These are phyloP conservation scores for Euphrasia confusa DNA, from an alignment of 257 asterid species.

Conservation along the genomic window DNA sequence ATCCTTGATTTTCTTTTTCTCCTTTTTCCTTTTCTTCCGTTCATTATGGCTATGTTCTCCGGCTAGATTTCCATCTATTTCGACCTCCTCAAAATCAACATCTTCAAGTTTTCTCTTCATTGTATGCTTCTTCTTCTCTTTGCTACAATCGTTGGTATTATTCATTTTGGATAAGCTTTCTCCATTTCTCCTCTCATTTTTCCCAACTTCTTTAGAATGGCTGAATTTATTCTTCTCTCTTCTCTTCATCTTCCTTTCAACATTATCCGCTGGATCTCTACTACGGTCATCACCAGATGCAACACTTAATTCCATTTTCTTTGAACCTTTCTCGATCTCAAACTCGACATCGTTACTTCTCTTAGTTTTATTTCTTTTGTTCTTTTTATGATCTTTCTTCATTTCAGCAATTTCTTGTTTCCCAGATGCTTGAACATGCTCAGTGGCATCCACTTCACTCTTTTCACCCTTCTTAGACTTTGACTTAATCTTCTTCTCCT, in stretches of 20 bases:
- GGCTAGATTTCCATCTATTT: conserved; percentile 17
- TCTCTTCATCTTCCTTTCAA: conserved; percentile 26
- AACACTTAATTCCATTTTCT: conserved; percentile 11
- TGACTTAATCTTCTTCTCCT: not conserved
- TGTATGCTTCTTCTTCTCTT: conserved; percentile 25
- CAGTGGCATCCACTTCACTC: conserved; percentile 2
- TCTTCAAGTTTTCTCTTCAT: conserved; percentile 14
- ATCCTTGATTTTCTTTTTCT: conserved; percentile 15
- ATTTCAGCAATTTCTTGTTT: conserved; percentile 6
- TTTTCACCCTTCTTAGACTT: not conserved
- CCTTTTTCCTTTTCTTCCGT: conserved; percentile 30
- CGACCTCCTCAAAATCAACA: conserved; percentile 9
- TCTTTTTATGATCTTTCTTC: conserved; percentile 16
- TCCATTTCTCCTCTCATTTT: not conserved
- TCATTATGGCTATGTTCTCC: conserved; percentile 5
- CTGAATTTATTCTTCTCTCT: conserved; percentile 22
- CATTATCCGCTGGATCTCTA: conserved; percentile 5
- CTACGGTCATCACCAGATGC: conserved; percentile 11
- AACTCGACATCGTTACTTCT: not conserved
- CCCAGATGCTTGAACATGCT: conserved; percentile 8
- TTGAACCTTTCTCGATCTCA: conserved; percentile 11
- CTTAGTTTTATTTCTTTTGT: conserved; percentile 11
- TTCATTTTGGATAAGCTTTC: conserved; percentile 15
- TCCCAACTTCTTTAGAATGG: not conserved
- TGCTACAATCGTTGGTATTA: not conserved